Evolutionary conservation across 2,329 filamentous ascomycete species (phyloP), one percentile per base, ranked within the genome.

Genomic region (Plenodomus tracheiphilus): DNA sequence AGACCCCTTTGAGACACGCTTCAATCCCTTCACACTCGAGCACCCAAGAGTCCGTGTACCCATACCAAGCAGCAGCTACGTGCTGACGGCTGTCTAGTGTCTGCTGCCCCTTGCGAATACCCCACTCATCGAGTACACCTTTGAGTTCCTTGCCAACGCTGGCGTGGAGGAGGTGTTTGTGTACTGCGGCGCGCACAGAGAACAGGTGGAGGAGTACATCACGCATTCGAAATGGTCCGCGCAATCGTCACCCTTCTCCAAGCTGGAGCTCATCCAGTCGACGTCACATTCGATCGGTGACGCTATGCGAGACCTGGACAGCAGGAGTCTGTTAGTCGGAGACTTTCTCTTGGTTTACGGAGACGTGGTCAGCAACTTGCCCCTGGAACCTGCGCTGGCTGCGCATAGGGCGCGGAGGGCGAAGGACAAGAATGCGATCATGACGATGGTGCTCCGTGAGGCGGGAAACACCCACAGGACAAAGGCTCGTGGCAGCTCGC

Each of bases 291-390:
- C 92, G 0, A 86, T 94, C 16, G 94, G 94, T 54, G 94, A 99
- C 75, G 92, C 94, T 51, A 89, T 99, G 78, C 88, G 94, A 45
- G 93, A 97, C 69, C 80, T 99, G 43, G 92, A 99, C 72, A 87
- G 87, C 67, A 87, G 93, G 52, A 86, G 87, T 54, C 76, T 96
- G 41, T 89, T 99, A 47, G 86, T 87, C 2, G 88, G 91, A 43
- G 94, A 99, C 74, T 99, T 99, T 65, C 79, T 99, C 28, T 78
- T 96, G 8, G 91, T 97, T 2, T 92, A 95, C 70, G 93, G 93
- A 47, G 94, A 99, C 70, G 81, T 97, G 20, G 86, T 99, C 41
- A 89, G 91, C 57, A 97, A 97, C 66, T 78, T 97, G 47, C 83
- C 88, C 16, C 85, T 99, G n/a, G 90, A 93, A 53, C 79, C 79